These are phyloP conservation scores for Ascochyta clinopodiicola DNA, from an alignment of 2,329 filamentous ascomycete genomes.

Conservation along the genomic window DNA sequence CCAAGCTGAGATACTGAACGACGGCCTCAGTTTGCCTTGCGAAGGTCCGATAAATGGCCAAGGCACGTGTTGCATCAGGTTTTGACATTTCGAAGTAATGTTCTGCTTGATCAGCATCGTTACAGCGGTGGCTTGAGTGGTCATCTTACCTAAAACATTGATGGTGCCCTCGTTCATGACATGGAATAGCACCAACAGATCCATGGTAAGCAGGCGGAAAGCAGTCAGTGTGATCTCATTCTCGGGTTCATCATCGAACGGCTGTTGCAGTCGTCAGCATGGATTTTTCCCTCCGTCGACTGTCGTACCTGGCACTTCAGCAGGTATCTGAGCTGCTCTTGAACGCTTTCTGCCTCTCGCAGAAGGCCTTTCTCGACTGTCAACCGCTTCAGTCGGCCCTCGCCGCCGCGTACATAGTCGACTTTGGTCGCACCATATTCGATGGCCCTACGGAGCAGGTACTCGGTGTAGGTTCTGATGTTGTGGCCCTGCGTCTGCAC, in stretches of 20 bases:
- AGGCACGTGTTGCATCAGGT: constrained; percentile 87
- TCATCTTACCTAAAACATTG: constrained; percentile 81
- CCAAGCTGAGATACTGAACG: constrained; percentile 85
- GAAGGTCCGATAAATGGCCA: constrained; percentile 91
- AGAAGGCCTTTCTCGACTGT: constrained; percentile 90
- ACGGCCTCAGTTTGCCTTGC: constrained; percentile 91
- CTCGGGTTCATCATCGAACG: constrained; percentile 85
- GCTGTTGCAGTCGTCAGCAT: constrained; percentile 55
- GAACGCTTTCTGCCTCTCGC: constrained; percentile 88
- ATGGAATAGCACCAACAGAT: constrained; percentile 88
- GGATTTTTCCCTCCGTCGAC: not conserved
- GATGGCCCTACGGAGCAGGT: constrained; percentile 80
- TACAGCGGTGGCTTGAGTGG: not conserved
- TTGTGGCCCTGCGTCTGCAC: constrained; percentile 95
- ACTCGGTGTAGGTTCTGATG: constrained; percentile 88
- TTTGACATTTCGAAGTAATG: constrained; percentile 99
- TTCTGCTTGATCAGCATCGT: constrained; percentile 60
- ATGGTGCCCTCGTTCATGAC: constrained; percentile 97
- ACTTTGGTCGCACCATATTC: constrained; percentile 84
- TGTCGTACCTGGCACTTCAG: constrained; percentile 84
- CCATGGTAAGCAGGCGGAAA: constrained; percentile 88
- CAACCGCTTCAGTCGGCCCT: constrained; percentile 82
- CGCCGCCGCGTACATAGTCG: constrained; percentile 86
- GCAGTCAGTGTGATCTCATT: constrained; percentile 97
- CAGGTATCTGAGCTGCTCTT: constrained; percentile 83